phyloP scores from a whole-genome alignment of 1,284 basidiomycete species.

The Chondrostereum purpureum region DNA sequence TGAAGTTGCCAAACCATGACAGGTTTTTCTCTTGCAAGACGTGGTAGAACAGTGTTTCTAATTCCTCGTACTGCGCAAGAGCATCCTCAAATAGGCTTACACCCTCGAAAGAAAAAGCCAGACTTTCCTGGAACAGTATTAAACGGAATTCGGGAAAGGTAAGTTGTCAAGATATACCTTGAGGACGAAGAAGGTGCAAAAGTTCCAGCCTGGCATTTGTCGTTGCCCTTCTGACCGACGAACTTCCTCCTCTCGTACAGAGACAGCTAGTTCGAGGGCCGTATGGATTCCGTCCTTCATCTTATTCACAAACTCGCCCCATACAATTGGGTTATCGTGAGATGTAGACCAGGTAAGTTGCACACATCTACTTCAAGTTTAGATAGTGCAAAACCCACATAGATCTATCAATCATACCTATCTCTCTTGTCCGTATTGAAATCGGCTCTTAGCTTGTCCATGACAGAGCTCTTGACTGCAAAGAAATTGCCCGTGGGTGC shows the following conservation, averaged over 20 bases:
- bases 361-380: conserved; percentile 53
- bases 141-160: too few species aligned
- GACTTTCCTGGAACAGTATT: conserved; percentile 66
- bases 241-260: conserved; percentile 82
- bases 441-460: conserved; percentile 90
- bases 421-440: conserved; percentile 90
- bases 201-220: conserved; percentile 92
- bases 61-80: conserved; percentile 83
- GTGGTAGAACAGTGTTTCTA: conserved; percentile 82
- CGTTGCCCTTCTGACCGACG: conserved; percentile 81
- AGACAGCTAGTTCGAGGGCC: conserved; percentile 77
- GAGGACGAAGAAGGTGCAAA: conserved; percentile 90
- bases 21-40: conserved; percentile 76
- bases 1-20: conserved; percentile 85
- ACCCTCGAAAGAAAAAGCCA: conserved; percentile 89
- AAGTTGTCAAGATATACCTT: conserved; percentile 75
- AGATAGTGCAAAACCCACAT: conserved; percentile 14
- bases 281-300: conserved; percentile 83
- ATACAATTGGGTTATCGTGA: conserved; percentile 73
- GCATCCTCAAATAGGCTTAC: conserved; percentile 90
- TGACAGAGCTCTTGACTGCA: conserved; percentile 74
- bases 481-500: conserved; percentile 64
- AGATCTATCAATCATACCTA: conserved; percentile 47
- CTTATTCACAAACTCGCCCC: conserved; percentile 86
- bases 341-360: conserved; percentile 68